Percentiles rank a stretch among this genome's conserved stretches.
phyloP scores from a whole-genome alignment of 2,329 filamentous ascomycete genomes.

The Colletotrichum sojae region DNA sequence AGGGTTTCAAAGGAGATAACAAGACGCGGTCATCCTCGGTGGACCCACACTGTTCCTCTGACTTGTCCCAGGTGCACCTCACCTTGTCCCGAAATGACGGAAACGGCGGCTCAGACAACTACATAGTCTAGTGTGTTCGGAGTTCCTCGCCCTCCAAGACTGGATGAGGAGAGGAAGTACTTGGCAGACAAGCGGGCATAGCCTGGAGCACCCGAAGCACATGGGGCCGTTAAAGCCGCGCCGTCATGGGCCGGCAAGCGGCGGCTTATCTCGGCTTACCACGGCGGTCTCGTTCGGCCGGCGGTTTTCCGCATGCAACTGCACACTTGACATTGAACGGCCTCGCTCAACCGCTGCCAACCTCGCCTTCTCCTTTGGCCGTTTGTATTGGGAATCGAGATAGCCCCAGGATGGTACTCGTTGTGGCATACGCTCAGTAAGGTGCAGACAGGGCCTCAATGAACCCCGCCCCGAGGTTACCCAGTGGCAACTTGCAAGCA shows the following conservation, averaged over 20 bases:
- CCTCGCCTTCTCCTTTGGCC: conserved; percentile 38
- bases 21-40: conserved; percentile 24
- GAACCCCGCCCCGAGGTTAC: conserved; percentile 5
- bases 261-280: conserved; percentile 58
- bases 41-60: conserved; percentile 10
- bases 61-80: conserved; percentile 1
- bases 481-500: conserved; percentile 18
- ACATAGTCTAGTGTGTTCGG: conserved; percentile 1
- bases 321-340: conserved; percentile 24
- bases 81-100: conserved; percentile 20
- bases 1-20: conserved; percentile 30
- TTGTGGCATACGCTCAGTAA: conserved; percentile 2
- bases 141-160: neutral
- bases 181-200: conserved; percentile 28
- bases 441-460: too few relatives aligned
- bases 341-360: conserved; percentile 39
- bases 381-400: conserved; percentile 15
- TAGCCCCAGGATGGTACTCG: conserved; percentile 19
- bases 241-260: conserved; percentile 50
- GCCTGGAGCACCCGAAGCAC: conserved; percentile 39
- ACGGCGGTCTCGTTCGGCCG: conserved; percentile 37
- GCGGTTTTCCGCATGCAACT: conserved; percentile 43
- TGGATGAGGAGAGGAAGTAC: conserved; percentile 1
- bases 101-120: conserved; percentile 26
- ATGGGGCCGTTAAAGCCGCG: conserved; percentile 29